These are phyloP conservation scores for button mushroom (Agaricus bisporus) DNA, from an alignment of 768 basidiomycete species.

Conservation along the genomic window DNA sequence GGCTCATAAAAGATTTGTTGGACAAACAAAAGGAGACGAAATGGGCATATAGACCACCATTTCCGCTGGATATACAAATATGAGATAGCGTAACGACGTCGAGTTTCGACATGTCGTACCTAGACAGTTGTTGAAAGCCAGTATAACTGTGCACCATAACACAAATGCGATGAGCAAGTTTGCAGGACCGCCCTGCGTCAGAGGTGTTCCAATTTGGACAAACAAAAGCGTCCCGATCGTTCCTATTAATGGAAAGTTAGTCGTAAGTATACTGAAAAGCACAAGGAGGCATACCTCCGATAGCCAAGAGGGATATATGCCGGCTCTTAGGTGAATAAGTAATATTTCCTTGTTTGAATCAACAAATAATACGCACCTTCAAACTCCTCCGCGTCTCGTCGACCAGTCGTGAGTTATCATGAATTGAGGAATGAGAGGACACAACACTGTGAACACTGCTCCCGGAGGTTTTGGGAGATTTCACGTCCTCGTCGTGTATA, in stretches of 20 bases:
- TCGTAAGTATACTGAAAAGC: not conserved
- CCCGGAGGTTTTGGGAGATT: not conserved
- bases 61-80: slow-evolving; percentile 39
- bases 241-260: slow-evolving; percentile 25
- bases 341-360: not conserved
- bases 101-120: slow-evolving; percentile 18
- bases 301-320: slow-evolving; percentile 47
- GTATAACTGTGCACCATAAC: slow-evolving; percentile 40
- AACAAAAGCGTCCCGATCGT: slow-evolving; percentile 74
- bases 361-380: not conserved
- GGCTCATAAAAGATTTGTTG: not conserved
- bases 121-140: slow-evolving; percentile 43
- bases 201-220: slow-evolving; percentile 58
- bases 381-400: slow-evolving; percentile 1
- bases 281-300: slow-evolving; percentile 30
- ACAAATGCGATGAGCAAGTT: slow-evolving; percentile 43
- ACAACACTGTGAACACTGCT: not conserved
- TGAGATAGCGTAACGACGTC: not conserved
- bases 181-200: slow-evolving; percentile 57
- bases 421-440: not conserved
- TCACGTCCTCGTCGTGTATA: not conserved
- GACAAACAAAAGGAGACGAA: slow-evolving; percentile 62
- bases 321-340: slow-evolving; percentile 26
- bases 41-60: slow-evolving; percentile 80
- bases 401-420: not conserved